These are phyloP conservation scores for Scutellaria barbata DNA, from an alignment of 257 asterid species.

Conservation along the genomic window DNA sequence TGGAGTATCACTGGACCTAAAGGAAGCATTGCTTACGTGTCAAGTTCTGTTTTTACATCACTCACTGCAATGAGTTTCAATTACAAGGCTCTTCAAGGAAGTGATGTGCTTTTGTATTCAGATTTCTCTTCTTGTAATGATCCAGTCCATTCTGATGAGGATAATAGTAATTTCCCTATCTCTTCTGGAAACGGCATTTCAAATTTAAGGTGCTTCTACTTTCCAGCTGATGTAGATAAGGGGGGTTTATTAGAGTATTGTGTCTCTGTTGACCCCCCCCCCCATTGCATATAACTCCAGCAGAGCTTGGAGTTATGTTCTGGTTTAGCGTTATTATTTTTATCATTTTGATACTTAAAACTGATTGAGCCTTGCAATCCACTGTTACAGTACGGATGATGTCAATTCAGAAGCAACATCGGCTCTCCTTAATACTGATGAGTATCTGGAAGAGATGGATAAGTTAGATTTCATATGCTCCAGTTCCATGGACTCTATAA, in stretches of 20 bases:
- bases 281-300: slow-evolving; percentile 7
- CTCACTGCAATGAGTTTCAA: slow-evolving; percentile 60
- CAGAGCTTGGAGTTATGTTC: slow-evolving; percentile 8
- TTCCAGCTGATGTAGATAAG: slow-evolving; percentile 18
- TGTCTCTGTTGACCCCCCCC: slow-evolving; percentile 15
- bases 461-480: slow-evolving; percentile 76
- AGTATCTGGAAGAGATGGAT: slow-evolving; percentile 65
- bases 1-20: slow-evolving; percentile 75
- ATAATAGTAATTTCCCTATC: slow-evolving; percentile 32
- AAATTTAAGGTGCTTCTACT: slow-evolving; percentile 50
- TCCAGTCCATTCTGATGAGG: slow-evolving; percentile 38
- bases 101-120: slow-evolving; percentile 72
- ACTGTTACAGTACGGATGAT: slow-evolving; percentile 47
- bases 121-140: slow-evolving; percentile 53
- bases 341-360: slow-evolving; percentile 27
- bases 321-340: slow-evolving; percentile 18
- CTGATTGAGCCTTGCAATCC: slow-evolving; percentile 32
- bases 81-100: slow-evolving; percentile 58
- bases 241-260: background rate
- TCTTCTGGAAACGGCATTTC: slow-evolving; percentile 35
- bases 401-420: slow-evolving; percentile 39
- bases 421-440: slow-evolving; percentile 42
- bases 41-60: slow-evolving; percentile 68
- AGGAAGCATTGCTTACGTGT: slow-evolving; percentile 64
- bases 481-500: slow-evolving; percentile 65